A percentile compares a stretch with the other conserved stretches of the same genome.
Conservation (phyloP, 192 early-diverging fungal genomes). For the Mortierella hygrophila region DNA sequence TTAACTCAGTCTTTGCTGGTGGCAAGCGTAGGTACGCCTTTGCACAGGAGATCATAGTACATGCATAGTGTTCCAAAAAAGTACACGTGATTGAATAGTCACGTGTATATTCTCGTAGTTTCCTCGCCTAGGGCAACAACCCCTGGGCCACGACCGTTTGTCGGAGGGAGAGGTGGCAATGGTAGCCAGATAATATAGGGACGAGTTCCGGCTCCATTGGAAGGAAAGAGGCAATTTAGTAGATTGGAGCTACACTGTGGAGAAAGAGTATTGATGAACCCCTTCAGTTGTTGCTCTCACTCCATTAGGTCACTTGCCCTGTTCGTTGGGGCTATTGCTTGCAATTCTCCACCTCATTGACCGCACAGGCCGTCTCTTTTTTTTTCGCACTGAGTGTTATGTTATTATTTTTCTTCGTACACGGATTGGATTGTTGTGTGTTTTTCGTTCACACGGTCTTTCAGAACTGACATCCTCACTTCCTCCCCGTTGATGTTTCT, state of each 20-base stretch:
- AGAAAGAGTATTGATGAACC: neutral
- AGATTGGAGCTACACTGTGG: neutral
- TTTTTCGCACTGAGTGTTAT: neutral
- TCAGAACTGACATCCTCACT: too few relatives aligned
- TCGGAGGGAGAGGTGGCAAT: neutral
- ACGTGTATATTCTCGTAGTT: too few relatives aligned
- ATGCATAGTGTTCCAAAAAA: too few relatives aligned
- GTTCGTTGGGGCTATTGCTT: neutral
- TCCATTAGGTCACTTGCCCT: neutral
- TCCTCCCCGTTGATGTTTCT: neutral
- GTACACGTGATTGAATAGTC: too few relatives aligned
- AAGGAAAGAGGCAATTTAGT: neutral
- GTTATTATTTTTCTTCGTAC: neutral
- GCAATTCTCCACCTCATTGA: neutral
- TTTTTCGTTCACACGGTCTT: slow-evolving; percentile 1
- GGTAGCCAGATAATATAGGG: neutral
- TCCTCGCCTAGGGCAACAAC: too few relatives aligned
- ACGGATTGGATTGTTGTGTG: neutral
- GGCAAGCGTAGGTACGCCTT: too few relatives aligned
- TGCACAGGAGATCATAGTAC: too few relatives aligned
- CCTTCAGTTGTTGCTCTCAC: neutral
- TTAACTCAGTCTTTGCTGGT: too few relatives aligned
- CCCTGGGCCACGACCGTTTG: too few relatives aligned
- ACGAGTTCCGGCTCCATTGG: neutral
- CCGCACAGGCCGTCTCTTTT: neutral